These are phyloP conservation scores for Suillus discolor DNA, from an alignment of 768 basidiomycete species.

Conservation along the genomic window DNA sequence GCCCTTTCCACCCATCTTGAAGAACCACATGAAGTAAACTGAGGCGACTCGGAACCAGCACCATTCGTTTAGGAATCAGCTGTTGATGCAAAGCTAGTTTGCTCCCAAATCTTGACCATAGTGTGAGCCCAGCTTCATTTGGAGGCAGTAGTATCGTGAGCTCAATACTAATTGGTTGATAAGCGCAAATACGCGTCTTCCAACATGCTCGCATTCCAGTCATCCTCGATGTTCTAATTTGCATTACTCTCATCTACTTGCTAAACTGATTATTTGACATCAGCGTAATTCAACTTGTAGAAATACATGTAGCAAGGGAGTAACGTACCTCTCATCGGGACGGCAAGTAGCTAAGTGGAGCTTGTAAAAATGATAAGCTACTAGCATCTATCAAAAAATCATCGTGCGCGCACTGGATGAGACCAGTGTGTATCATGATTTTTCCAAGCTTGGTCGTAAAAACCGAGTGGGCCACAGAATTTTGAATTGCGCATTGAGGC, in stretches of 20 bases:
- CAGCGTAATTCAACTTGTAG: conserved; percentile 13
- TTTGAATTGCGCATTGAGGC: background rate
- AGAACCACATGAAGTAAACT: conserved; percentile 24
- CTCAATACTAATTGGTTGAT: conserved; percentile 45
- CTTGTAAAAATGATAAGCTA: conserved; percentile 91
- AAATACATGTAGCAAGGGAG: background rate
- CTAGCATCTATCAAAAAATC: conserved; percentile 86
- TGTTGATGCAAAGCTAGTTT: conserved; percentile 40
- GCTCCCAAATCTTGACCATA: conserved; percentile 92
- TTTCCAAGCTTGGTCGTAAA: background rate
- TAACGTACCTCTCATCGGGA: conserved; percentile 71
- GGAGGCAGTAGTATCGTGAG: conserved; percentile 91
- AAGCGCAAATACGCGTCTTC: conserved; percentile 5
- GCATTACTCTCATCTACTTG: conserved; percentile 70
- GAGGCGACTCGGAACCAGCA: conserved; percentile 14
- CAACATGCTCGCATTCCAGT: conserved; percentile 78
- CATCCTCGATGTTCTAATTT: conserved; percentile 78
- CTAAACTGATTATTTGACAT: conserved; percentile 73
- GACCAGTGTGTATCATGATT: conserved; percentile 81
- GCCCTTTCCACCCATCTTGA: conserved; percentile 76
- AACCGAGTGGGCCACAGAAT: background rate
- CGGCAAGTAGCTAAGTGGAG: conserved; percentile 78
- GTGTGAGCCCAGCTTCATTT: conserved; percentile 90
- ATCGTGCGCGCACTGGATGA: conserved; percentile 75
- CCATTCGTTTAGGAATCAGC: conserved; percentile 28